Base-by-base conservation (phyloP, 2,329 filamentous ascomycete species). In the Onygena corvina region DNA sequence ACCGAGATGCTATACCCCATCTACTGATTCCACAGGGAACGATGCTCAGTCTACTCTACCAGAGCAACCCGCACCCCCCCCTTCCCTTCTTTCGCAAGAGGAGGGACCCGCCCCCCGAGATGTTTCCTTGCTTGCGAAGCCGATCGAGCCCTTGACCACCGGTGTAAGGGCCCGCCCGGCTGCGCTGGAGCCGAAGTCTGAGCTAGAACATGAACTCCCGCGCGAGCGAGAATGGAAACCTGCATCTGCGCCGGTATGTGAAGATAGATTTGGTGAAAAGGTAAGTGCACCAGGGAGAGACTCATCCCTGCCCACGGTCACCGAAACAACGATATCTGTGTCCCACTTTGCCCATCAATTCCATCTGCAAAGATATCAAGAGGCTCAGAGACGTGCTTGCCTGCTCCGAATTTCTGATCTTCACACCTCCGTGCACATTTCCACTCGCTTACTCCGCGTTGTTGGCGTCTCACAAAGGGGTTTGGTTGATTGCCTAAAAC, bases 281-380 rank as follows among this genome's bases (percentile, higher is more conserved):
- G n/a, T 11, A 27, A 33, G 18, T n/a, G 30, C 20, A 8, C 42
- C 9, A 12, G 8, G 3, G 27, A 46, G 30, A 33, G n/a, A n/a
- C n/a, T n/a, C 30, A 31, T n/a, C 16, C 9, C 4, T 16, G 35
- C 35, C 35, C 11, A 12, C 5, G 46, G 21, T 29, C 11, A 11
- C 33, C 6, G 33, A 34, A 34, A 20, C 31, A n/a, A 34, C 33
- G 18, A 47, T 70, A 23, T 65, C 65, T 31, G 70, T 72, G 55
- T 65, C 69, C 53, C 66, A 71, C 46, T 67, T 72, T 59, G 68
- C 69, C 44, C 56, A 58, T 48, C 61, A 67, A 44, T 65, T 68
- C 53, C 65, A 67, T 33, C 63, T 68, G 34, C 67, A 64, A 51
- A 60, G 67, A 52, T 64, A 69, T 50, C 67, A 68, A 51, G 64